Base-by-base conservation (phyloP, 768 basidiomycete genomes). In the Boletus pseudo-olivaceus region DNA sequence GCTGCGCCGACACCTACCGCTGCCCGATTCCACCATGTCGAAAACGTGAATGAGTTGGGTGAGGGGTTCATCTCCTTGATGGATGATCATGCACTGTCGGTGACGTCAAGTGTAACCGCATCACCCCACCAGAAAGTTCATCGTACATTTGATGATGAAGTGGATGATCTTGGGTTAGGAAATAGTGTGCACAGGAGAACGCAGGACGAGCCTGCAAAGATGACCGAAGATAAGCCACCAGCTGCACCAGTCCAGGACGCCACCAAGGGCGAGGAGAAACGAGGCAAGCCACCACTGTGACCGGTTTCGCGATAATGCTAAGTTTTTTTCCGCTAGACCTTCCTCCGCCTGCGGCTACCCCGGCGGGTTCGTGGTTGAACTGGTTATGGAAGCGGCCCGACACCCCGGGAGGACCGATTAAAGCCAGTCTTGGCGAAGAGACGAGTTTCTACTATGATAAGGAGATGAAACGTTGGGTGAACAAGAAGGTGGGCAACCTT, bases 381-480 rank as follows among this genome's bases (percentile, higher is more conserved):
- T 80, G 88, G 34, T 84, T 86, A 75, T 96, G 90, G 85, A 88
- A 80, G 63, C 83, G 84, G 47, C 73, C 78, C 17, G 85, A 87
- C 15, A 61, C 78, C 5, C 76, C 84, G 9, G 91, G 79, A 9
- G 91, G 79, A 9, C 94, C 96, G 3, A 74, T 96, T 53, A 90
- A 85, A 66, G 97, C 96, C 19, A 98, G 88, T 62, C 81, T 99
- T 26, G 97, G 97, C 8, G 93, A 98, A 61, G 84, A 94, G 67
- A 93, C 75, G 27, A 76, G 84, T 27, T 96, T 98, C 75, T 88
- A 92, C 64, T 99, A 90, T 67, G 97, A 99, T 67, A 86, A 89
- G 63, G 93, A 97, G n/a, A 79, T 87, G 55, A 94, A 95, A 69
- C 83, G 88, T 57, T 99, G 97, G 97, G 86, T 99, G 27, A 94